Conservation (phyloP, 139 green algal species). For the Coccomyxa sp. region DNA sequence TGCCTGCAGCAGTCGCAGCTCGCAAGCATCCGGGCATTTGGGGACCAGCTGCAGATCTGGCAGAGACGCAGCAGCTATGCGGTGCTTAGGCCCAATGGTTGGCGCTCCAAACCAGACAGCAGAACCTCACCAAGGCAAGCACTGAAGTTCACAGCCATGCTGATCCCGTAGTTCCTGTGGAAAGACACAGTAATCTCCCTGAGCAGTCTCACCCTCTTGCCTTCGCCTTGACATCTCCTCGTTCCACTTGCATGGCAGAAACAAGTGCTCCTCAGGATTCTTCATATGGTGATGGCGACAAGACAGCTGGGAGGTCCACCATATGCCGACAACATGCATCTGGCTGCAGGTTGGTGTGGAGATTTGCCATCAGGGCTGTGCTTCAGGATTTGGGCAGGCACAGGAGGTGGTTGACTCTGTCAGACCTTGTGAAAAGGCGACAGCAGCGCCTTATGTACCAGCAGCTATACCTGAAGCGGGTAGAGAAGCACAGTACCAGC, state of each 20-base stretch:
- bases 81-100: conserved; percentile 22
- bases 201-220: not conserved
- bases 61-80: conserved; percentile 21
- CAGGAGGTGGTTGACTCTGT: not conserved
- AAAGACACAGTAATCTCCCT: too few relatives aligned
- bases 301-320: not conserved
- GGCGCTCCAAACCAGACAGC: conserved; percentile 7
- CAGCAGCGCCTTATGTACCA: conserved; percentile 24
- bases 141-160: too few relatives aligned
- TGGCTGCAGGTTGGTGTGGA: conserved; percentile 33
- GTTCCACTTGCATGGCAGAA: not conserved
- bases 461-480: conserved; percentile 17
- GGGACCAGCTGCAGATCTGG: conserved; percentile 12
- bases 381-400: conserved; percentile 19
- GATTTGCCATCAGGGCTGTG: conserved; percentile 43
- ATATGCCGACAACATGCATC: too few relatives aligned
- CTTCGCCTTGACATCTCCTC: not conserved
- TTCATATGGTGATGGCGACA: not conserved
- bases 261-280: not conserved
- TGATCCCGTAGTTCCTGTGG: too few relatives aligned
- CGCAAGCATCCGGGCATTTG: conserved; percentile 14
- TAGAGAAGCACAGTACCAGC: conserved; percentile 8
- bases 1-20: conserved; percentile 11
- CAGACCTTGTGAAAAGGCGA: not conserved
- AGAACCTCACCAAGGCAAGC: too few relatives aligned